Conservation (phyloP, 2,329 filamentous ascomycete species). For the Xylaria sp. region DNA sequence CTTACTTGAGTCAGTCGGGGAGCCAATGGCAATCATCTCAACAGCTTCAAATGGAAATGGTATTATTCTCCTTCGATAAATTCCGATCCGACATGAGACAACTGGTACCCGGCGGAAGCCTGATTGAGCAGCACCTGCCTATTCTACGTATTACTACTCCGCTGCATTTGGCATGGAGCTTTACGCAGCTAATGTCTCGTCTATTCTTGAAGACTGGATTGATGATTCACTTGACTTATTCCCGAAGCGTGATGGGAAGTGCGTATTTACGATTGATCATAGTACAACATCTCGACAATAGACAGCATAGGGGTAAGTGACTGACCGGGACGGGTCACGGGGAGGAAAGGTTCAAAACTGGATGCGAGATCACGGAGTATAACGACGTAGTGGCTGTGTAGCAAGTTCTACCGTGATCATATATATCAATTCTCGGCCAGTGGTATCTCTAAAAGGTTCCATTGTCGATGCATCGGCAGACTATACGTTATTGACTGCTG, state of each 20-base stretch:
- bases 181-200: not conserved
- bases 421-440: not conserved
- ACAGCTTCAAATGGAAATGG: not conserved
- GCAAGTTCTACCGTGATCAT: not conserved
- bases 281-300: not conserved
- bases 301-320: not conserved
- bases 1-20: not conserved
- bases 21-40: not conserved
- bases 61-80: not conserved
- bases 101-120: not conserved
- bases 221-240: not conserved
- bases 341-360: not conserved
- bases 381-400: not conserved
- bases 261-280: not conserved
- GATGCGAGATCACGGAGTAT: not conserved
- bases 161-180: not conserved
- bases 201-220: not conserved
- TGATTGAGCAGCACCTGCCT: not conserved
- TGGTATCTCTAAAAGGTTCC: not conserved
- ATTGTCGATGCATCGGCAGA: not conserved
- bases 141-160: not conserved
- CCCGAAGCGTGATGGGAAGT: not conserved
- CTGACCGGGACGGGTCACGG: not conserved
- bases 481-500: not conserved
- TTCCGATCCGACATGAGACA: slow-evolving; percentile 5